phyloP scores from a whole-genome alignment of 1,139 yeast genomes.

The Magnusiomyces paraingens region DNA sequence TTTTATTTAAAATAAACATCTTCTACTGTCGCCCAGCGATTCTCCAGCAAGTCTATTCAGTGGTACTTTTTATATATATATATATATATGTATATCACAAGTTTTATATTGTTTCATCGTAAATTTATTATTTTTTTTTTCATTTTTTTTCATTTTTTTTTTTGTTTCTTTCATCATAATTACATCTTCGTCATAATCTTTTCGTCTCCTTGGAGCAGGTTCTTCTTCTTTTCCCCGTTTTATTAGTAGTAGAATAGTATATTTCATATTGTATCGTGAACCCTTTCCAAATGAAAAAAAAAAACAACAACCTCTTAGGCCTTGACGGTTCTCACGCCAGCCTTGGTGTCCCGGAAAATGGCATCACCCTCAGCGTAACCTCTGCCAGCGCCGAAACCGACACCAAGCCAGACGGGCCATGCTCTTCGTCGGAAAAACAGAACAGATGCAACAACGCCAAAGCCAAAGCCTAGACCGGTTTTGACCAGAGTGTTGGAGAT shows the following conservation, averaged over 20 bases:
- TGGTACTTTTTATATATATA: too few relatives aligned
- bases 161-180: background rate
- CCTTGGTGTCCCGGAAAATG: conserved; percentile 56
- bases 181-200: background rate
- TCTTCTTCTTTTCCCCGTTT: too few relatives aligned
- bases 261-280: too few relatives aligned
- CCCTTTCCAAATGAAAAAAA: too few relatives aligned
- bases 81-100: background rate
- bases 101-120: background rate
- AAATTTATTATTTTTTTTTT: background rate
- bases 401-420: conserved; percentile 95
- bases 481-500: conserved; percentile 90
- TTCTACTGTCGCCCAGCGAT: background rate
- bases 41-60: too few relatives aligned
- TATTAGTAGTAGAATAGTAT: too few relatives aligned
- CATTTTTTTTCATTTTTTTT: background rate
- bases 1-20: background rate
- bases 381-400: conserved; percentile 95
- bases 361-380: conserved; percentile 98
- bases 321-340: conserved; percentile 34
- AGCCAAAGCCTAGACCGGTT: conserved; percentile 96
- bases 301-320: conserved; percentile 26
- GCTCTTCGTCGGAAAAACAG: conserved; percentile 86
- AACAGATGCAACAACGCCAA: conserved; percentile 92
- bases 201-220: too few relatives aligned